A percentile compares a stretch with the other conserved stretches of the same genome.
Evolutionary conservation across 2,329 filamentous ascomycete genomes (phyloP).

Genomic region (Zymoseptoria passerinii): DNA sequence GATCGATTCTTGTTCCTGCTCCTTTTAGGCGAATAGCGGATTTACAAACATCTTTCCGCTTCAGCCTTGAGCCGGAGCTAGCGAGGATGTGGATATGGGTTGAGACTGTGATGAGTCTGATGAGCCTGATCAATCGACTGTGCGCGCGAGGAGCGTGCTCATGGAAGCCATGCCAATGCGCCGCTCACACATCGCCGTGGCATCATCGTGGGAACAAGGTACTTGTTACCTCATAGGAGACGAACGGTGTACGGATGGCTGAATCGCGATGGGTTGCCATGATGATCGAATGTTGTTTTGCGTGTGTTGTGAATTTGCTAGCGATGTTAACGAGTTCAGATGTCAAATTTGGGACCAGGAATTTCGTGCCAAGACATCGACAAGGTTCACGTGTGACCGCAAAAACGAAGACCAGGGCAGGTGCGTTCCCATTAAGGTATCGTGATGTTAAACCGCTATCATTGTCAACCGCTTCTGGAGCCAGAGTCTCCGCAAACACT

Average conservation of each 20-base stretch:
- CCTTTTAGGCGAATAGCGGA: not conserved
- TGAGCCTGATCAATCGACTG: not conserved
- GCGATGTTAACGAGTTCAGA: not conserved
- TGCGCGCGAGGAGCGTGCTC: not conserved
- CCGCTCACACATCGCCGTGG: not conserved
- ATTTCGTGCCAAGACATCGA: not conserved
- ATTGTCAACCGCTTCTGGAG: not conserved
- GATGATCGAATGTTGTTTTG: not conserved
- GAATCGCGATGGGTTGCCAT: not conserved
- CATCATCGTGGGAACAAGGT: not conserved
- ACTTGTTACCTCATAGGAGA: not conserved
- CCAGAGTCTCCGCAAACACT: too few relatives aligned
- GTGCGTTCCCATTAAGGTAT: not conserved
- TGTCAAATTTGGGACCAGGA: not conserved
- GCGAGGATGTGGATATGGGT: not conserved
- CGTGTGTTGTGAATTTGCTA: not conserved
- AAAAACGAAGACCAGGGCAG: not conserved
- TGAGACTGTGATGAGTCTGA: not conserved
- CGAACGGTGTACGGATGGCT: not conserved
- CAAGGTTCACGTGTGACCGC: not conserved
- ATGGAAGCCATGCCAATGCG: not conserved
- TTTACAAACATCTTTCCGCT: not conserved
- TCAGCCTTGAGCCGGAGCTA: not conserved
- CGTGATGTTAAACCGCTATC: not conserved
- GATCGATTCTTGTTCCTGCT: not conserved